Conservation (phyloP, 2,329 filamentous ascomycete species). For the Aspergillus pseudotamarii region DNA sequence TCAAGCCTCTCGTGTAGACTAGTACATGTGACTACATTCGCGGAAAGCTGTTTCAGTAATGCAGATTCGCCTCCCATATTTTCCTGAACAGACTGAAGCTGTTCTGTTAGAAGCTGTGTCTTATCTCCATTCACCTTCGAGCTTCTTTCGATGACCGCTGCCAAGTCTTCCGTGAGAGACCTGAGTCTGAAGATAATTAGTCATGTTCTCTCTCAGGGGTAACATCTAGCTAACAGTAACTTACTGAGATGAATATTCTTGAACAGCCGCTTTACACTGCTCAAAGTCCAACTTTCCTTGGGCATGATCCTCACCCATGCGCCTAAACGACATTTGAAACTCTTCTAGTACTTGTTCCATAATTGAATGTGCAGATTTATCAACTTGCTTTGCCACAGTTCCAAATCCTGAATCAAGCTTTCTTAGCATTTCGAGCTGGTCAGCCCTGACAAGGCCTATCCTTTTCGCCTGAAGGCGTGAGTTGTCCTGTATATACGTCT, state of each 20-base stretch:
- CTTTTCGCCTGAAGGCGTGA: constrained; percentile 26
- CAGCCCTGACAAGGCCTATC: constrained; percentile 23
- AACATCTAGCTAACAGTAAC: constrained; percentile 1
- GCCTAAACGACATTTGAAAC: constrained; percentile 18
- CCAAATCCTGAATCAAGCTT: constrained; percentile 23
- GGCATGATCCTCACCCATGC: constrained; percentile 19
- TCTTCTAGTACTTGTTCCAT: constrained; percentile 19
- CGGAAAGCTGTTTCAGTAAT: constrained; percentile 27
- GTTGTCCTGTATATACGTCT: constrained; percentile 35
- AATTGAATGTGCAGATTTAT: constrained; percentile 15
- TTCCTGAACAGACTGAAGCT: constrained; percentile 23
- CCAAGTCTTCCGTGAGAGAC: constrained; percentile 18
- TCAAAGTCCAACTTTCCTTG: constrained; percentile 21
- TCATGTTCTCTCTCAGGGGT: background rate
- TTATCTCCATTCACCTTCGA: constrained; percentile 19
- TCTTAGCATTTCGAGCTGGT: constrained; percentile 27
- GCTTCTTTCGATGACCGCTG: constrained; percentile 17
- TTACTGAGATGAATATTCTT: constrained; percentile 28
- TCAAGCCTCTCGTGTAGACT: constrained; percentile 25
- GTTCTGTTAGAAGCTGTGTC: constrained; percentile 21
- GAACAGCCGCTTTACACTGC: constrained; percentile 20
- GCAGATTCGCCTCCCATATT: constrained; percentile 21
- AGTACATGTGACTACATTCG: constrained; percentile 20
- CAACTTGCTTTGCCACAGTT: constrained; percentile 15
- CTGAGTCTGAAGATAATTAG: constrained; percentile 26